Base-by-base conservation (phyloP, 345 rosid genomes). In the Brassica incana region DNA sequence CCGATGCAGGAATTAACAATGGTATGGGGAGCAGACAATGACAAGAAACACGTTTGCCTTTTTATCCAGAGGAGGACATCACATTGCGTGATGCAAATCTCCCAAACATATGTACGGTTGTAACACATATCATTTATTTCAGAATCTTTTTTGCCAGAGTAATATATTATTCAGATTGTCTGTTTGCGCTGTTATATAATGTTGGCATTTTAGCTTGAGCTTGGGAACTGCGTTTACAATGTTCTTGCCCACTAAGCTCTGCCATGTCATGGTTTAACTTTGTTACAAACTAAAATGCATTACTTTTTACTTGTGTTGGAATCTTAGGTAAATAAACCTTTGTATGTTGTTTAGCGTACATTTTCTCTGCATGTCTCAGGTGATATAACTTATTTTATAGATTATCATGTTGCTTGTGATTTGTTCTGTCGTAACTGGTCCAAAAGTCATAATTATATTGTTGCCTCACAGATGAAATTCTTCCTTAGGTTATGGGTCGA, bases 1-100 rank as follows among this genome's bases (percentile, higher is more conserved):
- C 32, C 14, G n/a, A 58, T 65, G 73, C 80, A 80, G 83, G 73
- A 71, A 65, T 70, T 56, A 23, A 40, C 62, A 69, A 38, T 54
- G 67, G 50, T 71, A 20, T 64, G 33, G 32, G 80, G 65, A 36
- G 52, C 40, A 72, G 68, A 65, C 35, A 12, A 16, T 54, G 63
- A 52, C 54, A 74, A 68, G 60, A 62, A 62, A 79, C 45, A 30
- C 8, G 20, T 62, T 63, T 80, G 14, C 30, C 12, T 80, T 69
- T 80, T 67, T 38, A 27, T n/a, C 35, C 27, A 69, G 27, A 69
- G 79, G 79, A 74, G 58, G 35, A 48, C 43, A 73, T 61, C 70
- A 68, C 32, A 48, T 67, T 69, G 20, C 15, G 43, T 68, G 43
- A 59, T 58, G 45, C 58, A 60, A 68, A 64, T 69, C 67, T 80